These are phyloP conservation scores for Penicillium psychrosexuale DNA, from an alignment of 2,329 filamentous ascomycete genomes.

Conservation along the genomic window DNA sequence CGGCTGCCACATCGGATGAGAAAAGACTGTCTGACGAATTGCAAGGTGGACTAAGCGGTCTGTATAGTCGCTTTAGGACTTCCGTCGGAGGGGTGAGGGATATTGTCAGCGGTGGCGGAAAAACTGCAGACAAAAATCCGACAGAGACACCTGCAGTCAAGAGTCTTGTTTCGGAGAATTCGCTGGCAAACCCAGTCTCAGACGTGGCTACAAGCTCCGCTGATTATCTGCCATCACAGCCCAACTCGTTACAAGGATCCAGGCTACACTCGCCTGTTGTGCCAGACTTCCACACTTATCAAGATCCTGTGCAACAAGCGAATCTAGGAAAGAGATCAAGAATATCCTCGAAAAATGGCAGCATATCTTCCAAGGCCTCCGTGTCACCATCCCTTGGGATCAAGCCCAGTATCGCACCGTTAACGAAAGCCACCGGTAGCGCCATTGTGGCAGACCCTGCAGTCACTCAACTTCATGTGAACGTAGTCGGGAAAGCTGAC, in stretches of 20 bases:
- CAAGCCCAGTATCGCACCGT: constrained; percentile 39
- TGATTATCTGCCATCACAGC: constrained; percentile 27
- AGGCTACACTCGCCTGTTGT: constrained; percentile 38
- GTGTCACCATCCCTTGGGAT: constrained; percentile 35
- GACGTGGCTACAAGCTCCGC: constrained; percentile 20
- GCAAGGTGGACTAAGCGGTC: constrained; percentile 80
- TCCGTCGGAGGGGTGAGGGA: constrained; percentile 71
- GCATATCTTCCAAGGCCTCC: constrained; percentile 43
- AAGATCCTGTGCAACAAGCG: constrained; percentile 26
- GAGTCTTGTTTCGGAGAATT: constrained; percentile 28
- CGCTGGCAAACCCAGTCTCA: constrained; percentile 24
- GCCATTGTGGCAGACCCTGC: constrained; percentile 43
- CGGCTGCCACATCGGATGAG: constrained; percentile 61
- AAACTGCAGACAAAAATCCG: constrained; percentile 28
- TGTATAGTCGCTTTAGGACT: constrained; percentile 81
- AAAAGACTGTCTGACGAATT: constrained; percentile 70
- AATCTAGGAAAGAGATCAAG: constrained; percentile 35
- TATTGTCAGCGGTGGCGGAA: constrained; percentile 38
- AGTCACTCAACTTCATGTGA: constrained; percentile 47
- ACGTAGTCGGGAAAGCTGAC: constrained; percentile 29
- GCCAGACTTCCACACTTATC: constrained; percentile 28
- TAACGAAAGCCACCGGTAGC: constrained; percentile 34
- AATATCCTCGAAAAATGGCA: constrained; percentile 42
- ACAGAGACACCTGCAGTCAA: constrained; percentile 27
- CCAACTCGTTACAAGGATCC: constrained; percentile 37